Evolutionary conservation across 441 rosid species (phyloP).

Genomic region (Jatropha multifida): DNA sequence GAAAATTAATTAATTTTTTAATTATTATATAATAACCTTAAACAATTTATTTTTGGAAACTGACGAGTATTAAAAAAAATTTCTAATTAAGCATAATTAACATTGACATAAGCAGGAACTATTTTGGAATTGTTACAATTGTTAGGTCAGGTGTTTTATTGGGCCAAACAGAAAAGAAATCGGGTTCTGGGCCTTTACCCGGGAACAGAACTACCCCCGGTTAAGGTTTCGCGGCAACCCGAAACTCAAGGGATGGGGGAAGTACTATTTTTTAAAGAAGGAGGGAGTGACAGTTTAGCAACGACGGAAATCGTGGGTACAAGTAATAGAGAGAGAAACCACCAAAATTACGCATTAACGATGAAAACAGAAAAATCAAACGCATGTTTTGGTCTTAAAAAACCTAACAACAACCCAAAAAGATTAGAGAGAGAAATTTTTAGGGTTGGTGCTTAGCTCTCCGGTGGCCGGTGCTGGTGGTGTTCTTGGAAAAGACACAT

Average conservation of each 20-base stretch:
- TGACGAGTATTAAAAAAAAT: too few species aligned
- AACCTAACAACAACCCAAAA: background rate
- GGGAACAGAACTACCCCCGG: constrained; percentile 14
- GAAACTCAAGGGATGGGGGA: constrained; percentile 32
- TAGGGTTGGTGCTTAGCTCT: background rate
- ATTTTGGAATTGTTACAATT: background rate
- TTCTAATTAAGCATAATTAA: too few species aligned
- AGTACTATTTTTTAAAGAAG: background rate
- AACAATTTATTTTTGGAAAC: too few species aligned
- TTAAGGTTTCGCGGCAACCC: constrained; percentile 55
- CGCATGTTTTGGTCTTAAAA: background rate
- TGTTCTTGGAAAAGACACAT: background rate
- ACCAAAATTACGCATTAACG: constrained; percentile 5
- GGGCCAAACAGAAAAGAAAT: background rate
- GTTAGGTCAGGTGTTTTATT: background rate
- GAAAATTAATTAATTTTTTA: too few species aligned
- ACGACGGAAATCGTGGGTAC: constrained; percentile 40
- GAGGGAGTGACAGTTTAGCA: constrained; percentile 23
- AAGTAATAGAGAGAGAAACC: constrained; percentile 20
- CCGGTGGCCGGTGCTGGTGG: background rate
- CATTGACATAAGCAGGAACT: too few species aligned
- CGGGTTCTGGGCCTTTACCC: background rate
- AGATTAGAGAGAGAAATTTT: background rate
- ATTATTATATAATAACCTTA: too few species aligned
- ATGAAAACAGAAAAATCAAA: constrained; percentile 2